Evolutionary conservation across 129 eudicot species (phyloP).

Genomic region (Tanacetum coccineum): DNA sequence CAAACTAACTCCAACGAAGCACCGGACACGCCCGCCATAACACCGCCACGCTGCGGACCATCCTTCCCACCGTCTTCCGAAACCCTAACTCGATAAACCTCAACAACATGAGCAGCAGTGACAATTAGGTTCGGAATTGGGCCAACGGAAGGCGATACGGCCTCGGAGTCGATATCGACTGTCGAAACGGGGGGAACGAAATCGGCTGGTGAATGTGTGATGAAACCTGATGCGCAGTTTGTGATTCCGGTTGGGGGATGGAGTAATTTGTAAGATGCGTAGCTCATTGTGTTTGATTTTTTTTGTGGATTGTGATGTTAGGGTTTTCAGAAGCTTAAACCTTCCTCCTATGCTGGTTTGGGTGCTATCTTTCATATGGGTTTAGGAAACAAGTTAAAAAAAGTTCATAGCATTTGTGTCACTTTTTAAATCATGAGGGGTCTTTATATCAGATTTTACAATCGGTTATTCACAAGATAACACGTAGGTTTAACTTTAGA

Average conservation of each 20-base stretch:
- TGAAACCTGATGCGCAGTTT: conserved; percentile 81
- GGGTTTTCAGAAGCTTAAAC: background rate
- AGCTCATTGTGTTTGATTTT: conserved; percentile 51
- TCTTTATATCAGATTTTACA: no score
- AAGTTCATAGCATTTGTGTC: no score
- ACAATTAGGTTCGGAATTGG: conserved; percentile 79
- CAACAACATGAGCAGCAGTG: conserved; percentile 69
- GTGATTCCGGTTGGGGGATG: conserved; percentile 91
- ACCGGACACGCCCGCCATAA: conserved; percentile 70
- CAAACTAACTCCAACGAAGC: conserved; percentile 88
- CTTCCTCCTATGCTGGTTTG: no score
- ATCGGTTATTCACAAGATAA: no score
- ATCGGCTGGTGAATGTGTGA: conserved; percentile 72
- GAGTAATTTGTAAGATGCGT: conserved; percentile 92
- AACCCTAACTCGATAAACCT: conserved; percentile 64
- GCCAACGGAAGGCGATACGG: conserved; percentile 58
- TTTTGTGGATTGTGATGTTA: conserved; percentile 8
- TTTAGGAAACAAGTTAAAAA: no score
- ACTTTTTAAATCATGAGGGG: no score
- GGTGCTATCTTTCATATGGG: no score
- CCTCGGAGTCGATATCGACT: conserved; percentile 66
- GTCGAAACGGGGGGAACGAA: conserved; percentile 40
- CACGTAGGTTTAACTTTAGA: no score
- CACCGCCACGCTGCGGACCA: conserved; percentile 69
- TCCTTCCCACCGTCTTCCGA: conserved; percentile 46